Conservation (phyloP, 208 protist genomes). For the Trypanosoma scelopori region DNA sequence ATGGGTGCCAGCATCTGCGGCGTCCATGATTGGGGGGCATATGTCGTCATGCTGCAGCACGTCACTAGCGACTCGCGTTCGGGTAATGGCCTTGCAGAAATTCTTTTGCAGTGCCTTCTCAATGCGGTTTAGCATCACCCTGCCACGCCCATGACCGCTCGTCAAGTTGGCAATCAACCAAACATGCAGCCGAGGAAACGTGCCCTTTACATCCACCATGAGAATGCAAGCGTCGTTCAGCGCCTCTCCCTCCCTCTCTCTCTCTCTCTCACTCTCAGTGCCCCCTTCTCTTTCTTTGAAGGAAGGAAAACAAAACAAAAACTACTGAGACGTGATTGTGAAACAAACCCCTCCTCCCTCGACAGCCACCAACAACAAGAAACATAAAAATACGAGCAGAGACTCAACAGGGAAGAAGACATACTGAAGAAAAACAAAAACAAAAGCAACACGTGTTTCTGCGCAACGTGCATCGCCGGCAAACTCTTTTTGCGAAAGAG, state of each 20-base stretch:
- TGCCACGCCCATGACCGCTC: conserved; percentile 49
- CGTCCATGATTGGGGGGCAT: no score
- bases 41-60: not conserved
- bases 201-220: not conserved
- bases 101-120: conserved; percentile 17
- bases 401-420: no score
- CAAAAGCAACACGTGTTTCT: no score
- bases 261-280: no score
- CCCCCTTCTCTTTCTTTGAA: conserved; percentile 6
- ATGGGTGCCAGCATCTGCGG: not conserved
- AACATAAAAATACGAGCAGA: no score
- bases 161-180: conserved; percentile 68
- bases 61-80: conserved; percentile 9
- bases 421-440: conserved; percentile 1
- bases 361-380: no score
- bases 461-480: no score
- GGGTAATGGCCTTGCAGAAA: conserved; percentile 6
- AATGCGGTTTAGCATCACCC: conserved; percentile 5
- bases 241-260: no score
- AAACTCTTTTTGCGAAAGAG: no score
- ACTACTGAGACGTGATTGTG: conserved; percentile 17
- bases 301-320: not conserved
- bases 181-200: conserved; percentile 17
- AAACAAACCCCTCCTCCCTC: no score
- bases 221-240: not conserved